phyloP scores from a whole-genome alignment of 2,329 filamentous ascomycete species.

The Penicillium sp. region DNA sequence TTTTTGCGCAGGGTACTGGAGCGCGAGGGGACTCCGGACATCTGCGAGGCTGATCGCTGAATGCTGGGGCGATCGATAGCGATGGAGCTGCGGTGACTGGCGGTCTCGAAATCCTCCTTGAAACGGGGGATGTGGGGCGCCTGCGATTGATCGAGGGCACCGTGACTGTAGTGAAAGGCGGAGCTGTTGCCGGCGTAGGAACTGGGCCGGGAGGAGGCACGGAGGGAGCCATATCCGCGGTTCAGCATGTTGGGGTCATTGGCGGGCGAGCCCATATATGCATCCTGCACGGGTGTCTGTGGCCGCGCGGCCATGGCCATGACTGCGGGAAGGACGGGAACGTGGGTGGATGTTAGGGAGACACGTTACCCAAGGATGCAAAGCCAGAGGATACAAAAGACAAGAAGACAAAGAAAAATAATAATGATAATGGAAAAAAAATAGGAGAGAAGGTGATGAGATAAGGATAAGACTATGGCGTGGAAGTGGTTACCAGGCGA shows the following conservation, averaged over 20 bases:
- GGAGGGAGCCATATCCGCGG: constrained; percentile 30
- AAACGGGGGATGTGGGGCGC: constrained; percentile 37
- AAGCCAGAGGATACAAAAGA: not conserved
- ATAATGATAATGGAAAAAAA: not conserved
- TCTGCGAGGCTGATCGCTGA: constrained; percentile 40
- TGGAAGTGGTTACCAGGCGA: constrained; percentile 32
- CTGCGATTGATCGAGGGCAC: constrained; percentile 29
- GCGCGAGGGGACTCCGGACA: constrained; percentile 44
- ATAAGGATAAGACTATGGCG: constrained; percentile 4
- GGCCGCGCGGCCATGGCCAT: constrained; percentile 39
- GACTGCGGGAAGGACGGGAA: constrained; percentile 24
- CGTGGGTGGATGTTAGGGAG: constrained; percentile 20
- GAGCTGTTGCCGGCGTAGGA: constrained; percentile 38
- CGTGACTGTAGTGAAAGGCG: constrained; percentile 36
- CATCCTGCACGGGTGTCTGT: constrained; percentile 39
- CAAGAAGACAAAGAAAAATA: not conserved
- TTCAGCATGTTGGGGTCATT: constrained; percentile 29
- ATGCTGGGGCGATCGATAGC: constrained; percentile 33
- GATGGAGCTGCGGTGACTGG: constrained; percentile 35
- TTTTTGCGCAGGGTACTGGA: constrained; percentile 86
- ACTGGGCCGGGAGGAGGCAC: constrained; percentile 37
- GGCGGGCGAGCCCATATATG: constrained; percentile 31
- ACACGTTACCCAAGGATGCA: not conserved
- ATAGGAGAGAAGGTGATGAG: not conserved
- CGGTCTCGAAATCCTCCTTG: constrained; percentile 37